phyloP scores from a whole-genome alignment of 305 asterid species.

The Fraxinus sp. region DNA sequence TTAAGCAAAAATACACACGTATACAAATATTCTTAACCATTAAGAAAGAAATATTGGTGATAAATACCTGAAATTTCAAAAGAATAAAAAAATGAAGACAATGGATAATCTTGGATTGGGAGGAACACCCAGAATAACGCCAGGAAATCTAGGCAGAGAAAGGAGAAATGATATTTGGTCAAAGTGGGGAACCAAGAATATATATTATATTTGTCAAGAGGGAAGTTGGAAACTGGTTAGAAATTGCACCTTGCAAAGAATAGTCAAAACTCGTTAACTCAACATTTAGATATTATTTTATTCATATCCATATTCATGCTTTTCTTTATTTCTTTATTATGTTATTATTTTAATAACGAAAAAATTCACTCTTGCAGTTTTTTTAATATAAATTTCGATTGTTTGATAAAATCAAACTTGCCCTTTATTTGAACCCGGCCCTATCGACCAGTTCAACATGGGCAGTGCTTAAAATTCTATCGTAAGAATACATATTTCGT shows the following conservation, averaged over 20 bases:
- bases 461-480: too few relatives aligned
- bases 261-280: neutral
- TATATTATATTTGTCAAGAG: neutral
- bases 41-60: constrained; percentile 15
- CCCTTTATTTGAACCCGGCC: neutral
- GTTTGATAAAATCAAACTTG: neutral
- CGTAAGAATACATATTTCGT: too few relatives aligned
- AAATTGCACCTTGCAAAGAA: constrained; percentile 4
- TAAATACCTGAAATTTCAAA: constrained; percentile 34
- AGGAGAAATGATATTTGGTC: neutral
- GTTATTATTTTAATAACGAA: neutral
- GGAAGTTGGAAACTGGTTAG: neutral
- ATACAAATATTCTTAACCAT: neutral
- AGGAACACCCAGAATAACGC: constrained; percentile 30
- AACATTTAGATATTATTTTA: neutral
- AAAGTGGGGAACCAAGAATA: neutral
- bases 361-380: neutral
- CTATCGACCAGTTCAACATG: too few relatives aligned
- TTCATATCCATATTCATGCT: neutral
- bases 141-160: constrained; percentile 18
- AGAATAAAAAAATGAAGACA: neutral
- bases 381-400: neutral
- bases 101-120: constrained; percentile 21
- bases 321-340: neutral
- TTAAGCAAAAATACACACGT: neutral